A percentile compares a stretch with the other conserved stretches of the same genome.
phyloP scores from a whole-genome alignment of 208 protist genomes.

The Naegleria gruberi region DNA sequence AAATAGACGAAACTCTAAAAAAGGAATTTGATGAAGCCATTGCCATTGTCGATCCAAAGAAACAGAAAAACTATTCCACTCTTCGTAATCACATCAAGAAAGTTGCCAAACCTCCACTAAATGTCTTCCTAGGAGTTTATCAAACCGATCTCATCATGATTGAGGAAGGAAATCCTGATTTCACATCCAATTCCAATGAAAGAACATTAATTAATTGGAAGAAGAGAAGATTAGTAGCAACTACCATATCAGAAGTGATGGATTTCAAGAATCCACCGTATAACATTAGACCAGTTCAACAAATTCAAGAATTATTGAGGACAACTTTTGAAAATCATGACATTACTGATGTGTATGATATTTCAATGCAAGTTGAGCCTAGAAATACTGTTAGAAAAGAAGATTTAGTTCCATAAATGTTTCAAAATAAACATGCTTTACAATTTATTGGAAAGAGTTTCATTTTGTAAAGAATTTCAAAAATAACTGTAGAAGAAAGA shows the following conservation, averaged over 20 bases:
- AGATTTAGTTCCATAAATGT: not conserved
- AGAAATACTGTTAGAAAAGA: not conserved
- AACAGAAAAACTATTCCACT: not conserved
- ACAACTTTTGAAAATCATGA: not conserved
- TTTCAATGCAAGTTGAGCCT: not conserved
- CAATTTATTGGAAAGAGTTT: too few species aligned
- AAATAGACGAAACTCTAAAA: not conserved
- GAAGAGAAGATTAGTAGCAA: not conserved
- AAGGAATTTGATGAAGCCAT: not conserved
- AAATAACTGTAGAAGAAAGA: too few species aligned
- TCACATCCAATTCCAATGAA: too few species aligned
- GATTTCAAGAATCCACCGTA: not conserved
- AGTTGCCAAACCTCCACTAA: not conserved
- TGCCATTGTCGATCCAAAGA: not conserved
- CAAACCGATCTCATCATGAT: constrained; percentile 51
- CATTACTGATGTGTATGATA: not conserved
- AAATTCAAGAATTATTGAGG: not conserved
- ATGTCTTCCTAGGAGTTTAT: constrained; percentile 51
- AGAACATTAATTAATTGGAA: not conserved
- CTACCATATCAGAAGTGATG: not conserved
- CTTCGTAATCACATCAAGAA: too few species aligned
- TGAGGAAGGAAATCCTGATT: constrained; percentile 44
- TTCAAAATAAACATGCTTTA: too few species aligned
- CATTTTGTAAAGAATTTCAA: too few species aligned
- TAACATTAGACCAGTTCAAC: not conserved